A percentile compares a stretch with the other conserved stretches of the same genome.
phyloP scores from a whole-genome alignment of 192 early-diverging fungal species.

The Backusella tarrabulga region DNA sequence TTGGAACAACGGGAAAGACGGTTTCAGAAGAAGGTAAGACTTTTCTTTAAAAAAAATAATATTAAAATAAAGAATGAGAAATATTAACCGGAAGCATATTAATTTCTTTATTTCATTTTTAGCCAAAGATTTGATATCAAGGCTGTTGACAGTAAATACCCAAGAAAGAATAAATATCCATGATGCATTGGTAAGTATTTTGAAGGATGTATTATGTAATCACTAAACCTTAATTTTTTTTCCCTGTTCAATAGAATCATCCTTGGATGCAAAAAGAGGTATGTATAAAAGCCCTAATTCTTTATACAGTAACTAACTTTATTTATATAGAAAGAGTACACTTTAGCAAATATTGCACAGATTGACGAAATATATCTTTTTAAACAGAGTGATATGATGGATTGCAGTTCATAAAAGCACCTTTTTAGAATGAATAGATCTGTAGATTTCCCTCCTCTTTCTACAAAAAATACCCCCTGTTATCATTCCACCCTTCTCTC shows the following conservation, averaged over 20 bases:
- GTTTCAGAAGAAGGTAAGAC: conserved; percentile 55
- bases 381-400: background rate
- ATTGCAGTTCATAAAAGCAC: background rate
- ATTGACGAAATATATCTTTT: background rate
- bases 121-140: conserved; percentile 60
- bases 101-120: background rate
- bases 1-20: conserved; percentile 73
- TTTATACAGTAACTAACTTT: background rate
- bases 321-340: background rate
- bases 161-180: conserved; percentile 48
- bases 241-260: background rate
- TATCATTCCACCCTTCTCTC: background rate
- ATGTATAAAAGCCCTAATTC: background rate
- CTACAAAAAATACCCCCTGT: background rate
- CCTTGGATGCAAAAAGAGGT: background rate
- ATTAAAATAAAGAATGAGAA: background rate
- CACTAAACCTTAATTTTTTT: background rate
- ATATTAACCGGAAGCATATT: background rate
- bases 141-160: conserved; percentile 56
- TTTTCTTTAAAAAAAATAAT: background rate
- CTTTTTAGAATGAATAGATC: no score
- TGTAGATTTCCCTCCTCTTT: no score
- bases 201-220: background rate
- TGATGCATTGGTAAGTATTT: conserved; percentile 15
- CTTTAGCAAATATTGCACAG: background rate